Base-by-base conservation (phyloP, 1,139 yeast genomes). In the Diutina mesorugosa region DNA sequence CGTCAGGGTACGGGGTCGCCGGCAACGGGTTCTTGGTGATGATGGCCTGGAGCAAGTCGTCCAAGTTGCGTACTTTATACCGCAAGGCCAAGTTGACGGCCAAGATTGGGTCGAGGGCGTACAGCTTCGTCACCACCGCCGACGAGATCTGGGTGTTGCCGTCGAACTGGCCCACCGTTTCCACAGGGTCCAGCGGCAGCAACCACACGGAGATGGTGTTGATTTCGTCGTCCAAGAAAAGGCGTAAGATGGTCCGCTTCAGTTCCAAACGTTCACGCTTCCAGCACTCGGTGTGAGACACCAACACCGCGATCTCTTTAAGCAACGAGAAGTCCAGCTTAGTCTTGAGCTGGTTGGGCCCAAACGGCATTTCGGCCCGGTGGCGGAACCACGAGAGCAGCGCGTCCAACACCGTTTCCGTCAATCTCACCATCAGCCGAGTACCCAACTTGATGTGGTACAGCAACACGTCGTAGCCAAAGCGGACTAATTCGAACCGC, bases 351-450 rank as follows among this genome's bases (percentile, higher is more conserved):
- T 80, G 76, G 66, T 91, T 90, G 12, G 91, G 86, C 1, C 98
- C 98, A 71, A 78, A 90, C 9, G 99, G 97, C 74, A 86, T 87
- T 18, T 79, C 74, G 3, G 82, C 76, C 29, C 80, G 74, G 57
- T 74, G 79, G 47, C 77, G 76, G 68, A 90, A 93, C 97, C 98
- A 91, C 4, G 86, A 76, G 56, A 93, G 74, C 0, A 86, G 80
- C 14, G 90, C 91, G 58, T 81, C 80, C 47, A 87, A 69, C 28
- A 90, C 77, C 10, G 79, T 70, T 52, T 75, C 73, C 0, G 83
- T 77, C 61, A 88, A 70, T 3, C 69, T 62, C 29, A 68, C 60
- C 38, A 77, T 74, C 58, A 78, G 74, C 59, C 78, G 71, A 1
- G 85, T 76, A 3, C 77, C 76, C 58, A 77, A 69, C 60, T 73